Evolutionary conservation across 177 flowering plant genomes (phyloP), one percentile per base, ranked within the genome.

Genomic region (Vitis hybrid): DNA sequence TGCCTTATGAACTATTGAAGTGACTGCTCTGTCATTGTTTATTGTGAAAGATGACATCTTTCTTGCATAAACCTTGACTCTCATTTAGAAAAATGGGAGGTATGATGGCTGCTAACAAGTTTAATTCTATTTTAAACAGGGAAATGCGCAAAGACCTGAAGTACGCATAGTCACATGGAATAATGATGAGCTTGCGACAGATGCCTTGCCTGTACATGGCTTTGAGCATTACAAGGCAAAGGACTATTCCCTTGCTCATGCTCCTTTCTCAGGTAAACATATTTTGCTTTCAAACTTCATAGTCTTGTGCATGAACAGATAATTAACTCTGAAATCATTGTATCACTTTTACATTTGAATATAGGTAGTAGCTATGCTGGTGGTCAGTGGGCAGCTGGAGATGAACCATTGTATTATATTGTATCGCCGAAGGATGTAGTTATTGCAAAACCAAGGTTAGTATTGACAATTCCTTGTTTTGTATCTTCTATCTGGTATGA

Each of bases 351-450:
- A 68, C 65, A 53, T 78, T 60, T 74, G 65, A 62, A 59, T 84
- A 63, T 76, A 96, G 99, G 99, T 72, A 94, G 98, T 86, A 92
- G 98, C 80, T 91, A 90, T 84, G 91, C 92, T 72, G 98, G 97
- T 73, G 97, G 98, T 72, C 98, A 94, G 77, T 96, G 99, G 99
- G 97, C 97, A 66, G 95, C 95, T 71, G 99, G 95, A 66, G 97
- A 94, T 83, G 99, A 96, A 71, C 99, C 99, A 18, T 69, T 92
- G 64, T 96, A 96, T 77, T 96, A 96, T 79, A 79, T 96, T 66
- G 99, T 96, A 49, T 96, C 99, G 50, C 99, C 98, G 6, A 96
- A 94, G 78, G 99, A 96, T 78, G 91, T 94, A 24, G 94, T 96
- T 70, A 92, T 96, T 83, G 99, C 98, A 67, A 96, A 92, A 79